These are phyloP conservation scores for Dactylellina leptospora DNA, from an alignment of 2,329 filamentous ascomycete genomes.

Conservation along the genomic window DNA sequence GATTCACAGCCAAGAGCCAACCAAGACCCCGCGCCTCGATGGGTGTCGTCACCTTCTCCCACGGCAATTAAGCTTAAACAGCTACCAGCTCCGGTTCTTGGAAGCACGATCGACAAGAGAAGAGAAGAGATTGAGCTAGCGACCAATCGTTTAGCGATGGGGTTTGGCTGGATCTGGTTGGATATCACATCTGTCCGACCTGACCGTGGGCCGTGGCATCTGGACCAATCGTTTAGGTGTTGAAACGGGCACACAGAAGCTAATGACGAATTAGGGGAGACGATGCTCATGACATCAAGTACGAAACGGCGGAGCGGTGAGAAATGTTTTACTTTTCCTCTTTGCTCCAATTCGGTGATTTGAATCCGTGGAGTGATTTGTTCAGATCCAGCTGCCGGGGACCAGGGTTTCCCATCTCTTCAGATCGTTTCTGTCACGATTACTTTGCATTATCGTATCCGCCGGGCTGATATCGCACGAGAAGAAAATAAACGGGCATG, in stretches of 20 bases:
- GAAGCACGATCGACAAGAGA: no score
- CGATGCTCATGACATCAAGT: background rate
- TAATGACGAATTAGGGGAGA: background rate
- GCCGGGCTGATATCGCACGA: background rate
- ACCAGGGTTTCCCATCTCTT: no score
- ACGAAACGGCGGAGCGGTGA: conserved; percentile 10
- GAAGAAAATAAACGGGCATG: background rate
- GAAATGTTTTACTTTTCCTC: background rate
- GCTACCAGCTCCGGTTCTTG: background rate
- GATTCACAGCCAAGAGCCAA: background rate
- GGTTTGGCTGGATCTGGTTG: conserved; percentile 1
- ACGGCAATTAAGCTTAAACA: conserved; percentile 9
- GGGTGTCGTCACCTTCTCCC: conserved; percentile 6
- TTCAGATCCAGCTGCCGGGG: no score
- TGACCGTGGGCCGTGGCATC: background rate
- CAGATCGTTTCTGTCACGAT: background rate
- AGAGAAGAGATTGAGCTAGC: background rate
- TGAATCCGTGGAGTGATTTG: no score
- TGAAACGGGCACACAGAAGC: background rate
- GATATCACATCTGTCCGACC: background rate
- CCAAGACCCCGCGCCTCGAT: background rate
- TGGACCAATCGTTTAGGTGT: conserved; percentile 6
- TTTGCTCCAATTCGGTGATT: background rate
- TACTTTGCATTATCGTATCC: background rate
- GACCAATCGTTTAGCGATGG: conserved; percentile 14